Evolutionary conservation across 495 filamentous ascomycete genomes (phyloP), one percentile per base, ranked within the genome.

Genomic region (Astrothelium subdiscretum): DNA sequence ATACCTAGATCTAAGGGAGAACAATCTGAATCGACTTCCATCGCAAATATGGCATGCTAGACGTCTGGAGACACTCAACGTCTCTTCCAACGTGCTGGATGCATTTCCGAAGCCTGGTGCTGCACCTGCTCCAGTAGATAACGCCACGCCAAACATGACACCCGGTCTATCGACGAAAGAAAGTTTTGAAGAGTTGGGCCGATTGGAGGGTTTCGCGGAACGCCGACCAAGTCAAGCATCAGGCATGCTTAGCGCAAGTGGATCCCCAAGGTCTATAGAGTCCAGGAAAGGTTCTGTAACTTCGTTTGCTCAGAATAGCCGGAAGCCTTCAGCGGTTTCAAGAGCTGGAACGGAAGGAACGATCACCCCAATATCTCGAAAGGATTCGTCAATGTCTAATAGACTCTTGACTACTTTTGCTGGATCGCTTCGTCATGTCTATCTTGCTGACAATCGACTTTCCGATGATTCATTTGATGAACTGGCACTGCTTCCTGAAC

Each of bases 381-480:
- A 98, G 75, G 94, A 98, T 70, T 97, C 94, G 0, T 84, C 84
- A 52, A 82, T 92, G 59, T 88, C 90, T 8, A 81, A 79, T 58
- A 84, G 88, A 65, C 72, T 92, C 31, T 81, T 84, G 20, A 86
- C 85, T 59, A 97, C 91, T 1, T 96, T 98, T 78, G 87, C 89
- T 35, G 84, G 84, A 4, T 94, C 90, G 15, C 78, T 98, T 42
- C 80, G 86, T 60, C 85, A 94, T 68, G 75, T 99, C 1, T 91
- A 87, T 66, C 80, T 99, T 58, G 95, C 94, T 5, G 94, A 99
- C 71, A 99, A 99, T 69, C 82, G 90, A 63, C 77, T 99, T 12
- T 87, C 90, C 58, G 94, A 97, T 68, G 94, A 97, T 63, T 86
- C 94, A 2, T 96, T 97, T 68, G 90, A 96, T 64, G 89, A 97